Evolutionary conservation across 1,139 yeast genomes (phyloP).

Genomic region (Diutina scorzettiae): DNA sequence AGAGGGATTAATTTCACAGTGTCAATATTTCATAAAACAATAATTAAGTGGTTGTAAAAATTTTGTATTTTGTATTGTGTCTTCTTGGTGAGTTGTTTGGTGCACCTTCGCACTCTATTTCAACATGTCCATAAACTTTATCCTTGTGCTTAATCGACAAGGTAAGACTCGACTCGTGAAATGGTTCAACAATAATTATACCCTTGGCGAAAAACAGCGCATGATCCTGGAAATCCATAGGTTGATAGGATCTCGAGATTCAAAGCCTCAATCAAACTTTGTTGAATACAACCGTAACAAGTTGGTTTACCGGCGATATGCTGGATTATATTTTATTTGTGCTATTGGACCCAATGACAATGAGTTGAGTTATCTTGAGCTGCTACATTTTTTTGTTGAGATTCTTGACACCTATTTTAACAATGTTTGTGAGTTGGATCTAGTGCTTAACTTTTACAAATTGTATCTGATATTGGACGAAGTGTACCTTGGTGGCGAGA

Average conservation of each 20-base stretch:
- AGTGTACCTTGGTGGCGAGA: conserved; percentile 66
- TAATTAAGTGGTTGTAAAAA: too few relatives aligned
- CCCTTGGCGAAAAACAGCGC: conserved; percentile 39
- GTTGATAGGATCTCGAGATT: conserved; percentile 71
- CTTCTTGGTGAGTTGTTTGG: too few relatives aligned
- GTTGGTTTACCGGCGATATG: conserved; percentile 80
- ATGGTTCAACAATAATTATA: conserved; percentile 45
- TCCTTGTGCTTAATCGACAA: conserved; percentile 77
- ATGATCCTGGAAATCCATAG: conserved; percentile 65
- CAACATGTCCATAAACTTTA: conserved; percentile 62
- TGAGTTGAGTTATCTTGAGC: conserved; percentile 72
- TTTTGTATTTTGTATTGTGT: too few relatives aligned
- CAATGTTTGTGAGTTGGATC: conserved; percentile 91
- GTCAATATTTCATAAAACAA: too few relatives aligned
- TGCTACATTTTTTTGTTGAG: conserved; percentile 82
- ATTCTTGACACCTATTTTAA: conserved; percentile 73
- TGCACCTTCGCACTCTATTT: not conserved
- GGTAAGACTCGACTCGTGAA: conserved; percentile 84
- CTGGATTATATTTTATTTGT: conserved; percentile 78
- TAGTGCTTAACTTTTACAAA: conserved; percentile 71
- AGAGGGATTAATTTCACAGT: too few relatives aligned
- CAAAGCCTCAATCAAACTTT: conserved; percentile 69
- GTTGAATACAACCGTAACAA: conserved; percentile 65
- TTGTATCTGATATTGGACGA: conserved; percentile 64
- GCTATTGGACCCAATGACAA: conserved; percentile 68